Conservation (phyloP, 305 asterid species). For the Solanum chacoense region DNA sequence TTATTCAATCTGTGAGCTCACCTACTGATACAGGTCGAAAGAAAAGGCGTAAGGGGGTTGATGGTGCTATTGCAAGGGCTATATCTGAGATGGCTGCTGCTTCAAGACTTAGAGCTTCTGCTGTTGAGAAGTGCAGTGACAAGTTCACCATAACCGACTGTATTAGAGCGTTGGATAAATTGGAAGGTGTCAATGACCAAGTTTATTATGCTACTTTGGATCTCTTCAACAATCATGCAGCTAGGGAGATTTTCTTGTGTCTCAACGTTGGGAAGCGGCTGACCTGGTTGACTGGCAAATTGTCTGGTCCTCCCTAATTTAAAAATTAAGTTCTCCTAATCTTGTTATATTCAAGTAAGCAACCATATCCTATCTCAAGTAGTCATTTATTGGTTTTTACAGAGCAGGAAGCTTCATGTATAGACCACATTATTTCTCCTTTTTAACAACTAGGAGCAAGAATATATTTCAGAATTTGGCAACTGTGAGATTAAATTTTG, state of each 20-base stretch:
- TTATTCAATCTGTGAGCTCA: constrained; percentile 8
- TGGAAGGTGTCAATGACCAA: constrained; percentile 44
- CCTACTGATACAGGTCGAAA: constrained; percentile 10
- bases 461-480: not conserved
- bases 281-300: constrained; percentile 56
- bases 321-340: not conserved
- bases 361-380: not conserved
- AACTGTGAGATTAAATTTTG: not conserved
- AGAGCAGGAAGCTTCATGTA: not conserved
- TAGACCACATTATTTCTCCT: not conserved
- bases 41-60: constrained; percentile 46
- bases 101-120: constrained; percentile 48
- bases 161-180: constrained; percentile 50
- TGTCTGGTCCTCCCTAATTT: constrained; percentile 11
- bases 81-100: constrained; percentile 74
- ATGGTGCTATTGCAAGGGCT: constrained; percentile 58
- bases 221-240: constrained; percentile 45
- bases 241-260: constrained; percentile 62
- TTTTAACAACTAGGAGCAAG: not conserved
- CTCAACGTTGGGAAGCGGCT: constrained; percentile 52
- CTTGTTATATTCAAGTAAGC: not conserved
- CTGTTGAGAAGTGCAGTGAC: constrained; percentile 31
- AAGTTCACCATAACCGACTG: constrained; percentile 47
- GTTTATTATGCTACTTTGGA: constrained; percentile 61
- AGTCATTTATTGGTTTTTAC: not conserved